Evolutionary conservation across 2,329 filamentous ascomycete species (phyloP), one percentile per base, ranked within the genome.

Genomic region (Zopfia rhizophila): DNA sequence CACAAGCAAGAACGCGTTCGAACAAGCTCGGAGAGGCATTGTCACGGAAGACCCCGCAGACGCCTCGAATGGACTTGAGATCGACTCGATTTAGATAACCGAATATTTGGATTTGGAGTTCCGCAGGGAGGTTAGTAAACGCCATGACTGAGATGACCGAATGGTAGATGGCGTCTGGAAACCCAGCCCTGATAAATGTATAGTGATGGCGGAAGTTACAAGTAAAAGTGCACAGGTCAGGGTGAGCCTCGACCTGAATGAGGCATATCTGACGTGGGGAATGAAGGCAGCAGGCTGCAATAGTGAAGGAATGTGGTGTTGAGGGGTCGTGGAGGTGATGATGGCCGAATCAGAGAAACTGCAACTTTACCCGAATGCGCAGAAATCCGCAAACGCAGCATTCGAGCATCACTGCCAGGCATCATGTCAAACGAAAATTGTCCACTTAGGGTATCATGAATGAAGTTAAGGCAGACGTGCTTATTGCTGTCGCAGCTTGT

Each of bases 401-500:
- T n/a, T n/a, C n/a, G n/a, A n/a, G n/a, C n/a, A n/a, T n/a, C n/a
- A n/a, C n/a, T n/a, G n/a, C n/a, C n/a, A n/a, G n/a, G n/a, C n/a
- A n/a, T n/a, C n/a, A n/a, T n/a, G n/a, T n/a, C n/a, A n/a, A n/a
- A n/a, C n/a, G n/a, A n/a, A n/a, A n/a, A n/a, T n/a, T n/a, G n/a
- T n/a, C n/a, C n/a, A n/a, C n/a, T n/a, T n/a, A n/a, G n/a, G n/a
- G n/a, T n/a, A n/a, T n/a, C n/a, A n/a, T n/a, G n/a, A n/a, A n/a
- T n/a, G n/a, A n/a, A n/a, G n/a, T n/a, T n/a, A n/a, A n/a, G n/a
- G n/a, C n/a, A n/a, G n/a, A n/a, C n/a, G n/a, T n/a, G n/a, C n/a
- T n/a, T 45, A 69, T 35, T 68, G 61, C 38, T 72, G 61, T 48
- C 83, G 72, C 36, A 86, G 63, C 55, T 78, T 85, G 35, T 76